Evolutionary conservation across 2,329 filamentous ascomycete species (phyloP).

Genomic region (Arthrinium puccinioides): DNA sequence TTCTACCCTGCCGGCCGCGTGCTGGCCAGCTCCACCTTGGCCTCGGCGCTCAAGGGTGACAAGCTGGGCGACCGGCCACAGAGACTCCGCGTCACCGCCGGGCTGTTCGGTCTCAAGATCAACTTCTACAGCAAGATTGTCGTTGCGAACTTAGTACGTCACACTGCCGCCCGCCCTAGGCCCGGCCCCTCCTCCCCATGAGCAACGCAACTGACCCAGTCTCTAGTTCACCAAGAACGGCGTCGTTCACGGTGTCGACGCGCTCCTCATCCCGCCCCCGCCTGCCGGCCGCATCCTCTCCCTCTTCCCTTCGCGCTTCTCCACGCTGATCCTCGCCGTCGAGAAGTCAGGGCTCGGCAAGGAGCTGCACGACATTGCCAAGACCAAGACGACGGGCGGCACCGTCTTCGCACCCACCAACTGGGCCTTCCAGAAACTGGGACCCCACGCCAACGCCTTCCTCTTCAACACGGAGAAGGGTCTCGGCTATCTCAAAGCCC

Average conservation of each 20-base stretch:
- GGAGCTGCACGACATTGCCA: constrained; percentile 39
- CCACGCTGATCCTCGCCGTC: constrained; percentile 68
- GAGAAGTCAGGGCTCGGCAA: constrained; percentile 65
- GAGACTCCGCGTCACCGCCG: constrained; percentile 62
- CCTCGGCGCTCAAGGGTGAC: constrained; percentile 52
- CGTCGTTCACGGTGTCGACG: constrained; percentile 70
- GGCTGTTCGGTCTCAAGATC: constrained; percentile 55
- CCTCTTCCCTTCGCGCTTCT: constrained; percentile 70
- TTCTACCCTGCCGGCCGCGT: constrained; percentile 60
- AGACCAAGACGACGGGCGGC: constrained; percentile 48
- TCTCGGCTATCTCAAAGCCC: constrained; percentile 65
- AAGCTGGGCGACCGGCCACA: constrained; percentile 60
- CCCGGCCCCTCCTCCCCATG: too few relatives aligned
- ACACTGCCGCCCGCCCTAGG: too few relatives aligned
- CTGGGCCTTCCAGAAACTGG: constrained; percentile 69
- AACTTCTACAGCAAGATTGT: constrained; percentile 73
- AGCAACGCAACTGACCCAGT: background rate
- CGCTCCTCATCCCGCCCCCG: constrained; percentile 71
- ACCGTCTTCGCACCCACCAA: constrained; percentile 82
- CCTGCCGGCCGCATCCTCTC: constrained; percentile 39
- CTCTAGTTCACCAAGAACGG: constrained; percentile 66
- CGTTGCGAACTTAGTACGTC: constrained; percentile 59
- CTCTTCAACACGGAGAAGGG: constrained; percentile 72
- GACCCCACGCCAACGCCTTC: constrained; percentile 69
- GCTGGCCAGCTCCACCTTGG: constrained; percentile 66